Evolutionary conservation across 805 yeast species (phyloP).

Genomic region (Kodamaea kaohsiungensis): DNA sequence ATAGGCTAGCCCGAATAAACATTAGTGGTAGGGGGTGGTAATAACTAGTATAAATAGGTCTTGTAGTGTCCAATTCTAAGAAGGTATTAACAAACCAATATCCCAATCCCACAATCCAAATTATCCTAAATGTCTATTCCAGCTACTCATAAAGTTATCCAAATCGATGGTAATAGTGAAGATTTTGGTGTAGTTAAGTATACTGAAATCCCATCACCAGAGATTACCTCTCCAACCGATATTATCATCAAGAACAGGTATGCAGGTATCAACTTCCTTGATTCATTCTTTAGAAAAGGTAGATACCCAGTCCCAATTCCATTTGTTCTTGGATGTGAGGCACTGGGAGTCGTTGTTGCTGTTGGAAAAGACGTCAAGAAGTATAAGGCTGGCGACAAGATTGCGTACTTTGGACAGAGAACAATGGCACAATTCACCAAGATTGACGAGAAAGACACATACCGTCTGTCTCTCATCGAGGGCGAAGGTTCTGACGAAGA

Average conservation of each 20-base stretch:
- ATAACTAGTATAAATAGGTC: not conserved
- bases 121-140: conserved; percentile 40
- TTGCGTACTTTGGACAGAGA: conserved; percentile 51
- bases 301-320: conserved; percentile 60
- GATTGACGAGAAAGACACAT: conserved; percentile 31
- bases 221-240: conserved; percentile 49
- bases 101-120: no score
- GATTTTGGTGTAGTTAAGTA: conserved; percentile 59
- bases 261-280: conserved; percentile 83
- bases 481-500: conserved; percentile 45
- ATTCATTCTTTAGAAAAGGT: conserved; percentile 79
- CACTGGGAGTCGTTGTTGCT: conserved; percentile 66
- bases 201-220: conserved; percentile 59
- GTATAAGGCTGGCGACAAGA: conserved; percentile 67
- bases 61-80: no score
- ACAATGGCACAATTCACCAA: conserved; percentile 79
- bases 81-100: no score
- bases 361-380: conserved; percentile 59
- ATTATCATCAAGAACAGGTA: conserved; percentile 71
- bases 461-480: conserved; percentile 50
- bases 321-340: conserved; percentile 69
- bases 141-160: conserved; percentile 53
- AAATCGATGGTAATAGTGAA: conserved; percentile 56
- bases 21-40: no score
- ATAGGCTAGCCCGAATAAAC: no score